Evolutionary conservation across 352 stramenopile genomes (phyloP).

Genomic region (Phytopythium sindhum): DNA sequence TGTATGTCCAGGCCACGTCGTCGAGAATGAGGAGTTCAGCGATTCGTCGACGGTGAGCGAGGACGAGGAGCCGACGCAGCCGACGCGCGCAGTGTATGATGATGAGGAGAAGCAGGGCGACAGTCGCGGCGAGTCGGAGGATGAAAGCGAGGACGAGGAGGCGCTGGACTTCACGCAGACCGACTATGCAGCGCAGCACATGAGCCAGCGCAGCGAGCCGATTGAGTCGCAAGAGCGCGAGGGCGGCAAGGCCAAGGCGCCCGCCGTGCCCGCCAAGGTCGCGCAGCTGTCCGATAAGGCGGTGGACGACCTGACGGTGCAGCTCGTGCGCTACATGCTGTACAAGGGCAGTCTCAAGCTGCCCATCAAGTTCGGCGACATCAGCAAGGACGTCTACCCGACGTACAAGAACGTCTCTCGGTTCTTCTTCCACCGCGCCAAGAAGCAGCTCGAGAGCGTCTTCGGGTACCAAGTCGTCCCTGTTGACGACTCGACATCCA

Average conservation of each 20-base stretch:
- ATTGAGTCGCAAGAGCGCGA: slow-evolving; percentile 28
- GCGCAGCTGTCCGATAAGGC: slow-evolving; percentile 56
- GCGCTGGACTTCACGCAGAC: slow-evolving; percentile 78
- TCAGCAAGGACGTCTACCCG: slow-evolving; percentile 80
- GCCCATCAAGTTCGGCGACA: slow-evolving; percentile 75
- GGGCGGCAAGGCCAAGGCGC: slow-evolving; percentile 30
- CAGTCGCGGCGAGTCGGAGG: slow-evolving; percentile 7
- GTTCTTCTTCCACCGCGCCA: slow-evolving; percentile 79
- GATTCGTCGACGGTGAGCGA: slow-evolving; percentile 17
- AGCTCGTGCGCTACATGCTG: slow-evolving; percentile 80
- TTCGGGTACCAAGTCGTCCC: slow-evolving; percentile 77
- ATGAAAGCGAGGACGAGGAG: slow-evolving; percentile 42
- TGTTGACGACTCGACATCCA: slow-evolving; percentile 59
- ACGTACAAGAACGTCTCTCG: slow-evolving; percentile 78
- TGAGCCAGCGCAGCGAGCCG: slow-evolving; percentile 33
- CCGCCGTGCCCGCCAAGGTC: slow-evolving; percentile 34
- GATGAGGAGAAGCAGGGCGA: slow-evolving; percentile 15
- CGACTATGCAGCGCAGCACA: slow-evolving; percentile 53
- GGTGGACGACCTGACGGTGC: slow-evolving; percentile 67
- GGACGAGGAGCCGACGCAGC: slow-evolving; percentile 23
- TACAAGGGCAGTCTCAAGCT: slow-evolving; percentile 82
- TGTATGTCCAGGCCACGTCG: slow-evolving; percentile 13
- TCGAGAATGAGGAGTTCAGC: slow-evolving; percentile 25
- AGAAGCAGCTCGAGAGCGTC: slow-evolving; percentile 67
- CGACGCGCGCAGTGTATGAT: slow-evolving; percentile 19